Base-by-base conservation (phyloP, 768 basidiomycete species). In the Amanita fuliginea region DNA sequence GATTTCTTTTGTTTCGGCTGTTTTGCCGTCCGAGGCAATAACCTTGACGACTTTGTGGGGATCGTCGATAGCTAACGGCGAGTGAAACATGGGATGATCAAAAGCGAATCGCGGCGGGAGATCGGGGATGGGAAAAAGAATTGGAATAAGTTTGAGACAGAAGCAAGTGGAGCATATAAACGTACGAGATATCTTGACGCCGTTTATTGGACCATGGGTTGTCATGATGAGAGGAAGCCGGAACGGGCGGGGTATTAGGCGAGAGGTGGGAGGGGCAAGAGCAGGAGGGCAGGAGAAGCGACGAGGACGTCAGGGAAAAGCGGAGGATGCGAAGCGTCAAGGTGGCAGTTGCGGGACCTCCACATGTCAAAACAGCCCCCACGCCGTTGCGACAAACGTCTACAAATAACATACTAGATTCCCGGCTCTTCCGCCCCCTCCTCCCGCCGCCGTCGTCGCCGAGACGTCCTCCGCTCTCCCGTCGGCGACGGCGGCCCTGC, bases 11-110 rank as follows among this genome's bases (percentile, higher is more conserved):
- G 86, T 83, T 44, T 88, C 86, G 59, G 89, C 92, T 5, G 83
- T 72, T 79, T 94, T 97, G 69, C 96, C 96, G 60, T 94, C 87
- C 54, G 86, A 89, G 51, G 94, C 95, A 64, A 87, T 75, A 60
- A 99, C 96, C 66, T 89, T 92, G 73, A 95, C 85, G 61, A 96
- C 78, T 72, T 89, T 89, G 67, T 85, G 79, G n/a, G 95, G 92
- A 73, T 99, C 95, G 72, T 98, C 96, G 70, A 86, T 80, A 64
- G 81, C 83, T 54, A 47, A 47, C 58, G 53, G 41, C 47, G 56
- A 37, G 57, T 35, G 58, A 58, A 58, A 61, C 49, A 61, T 53
- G 62, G 46, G 59, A 62, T 59, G 70, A 67, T 67, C 56, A 61
- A 55, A 52, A 54, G 59, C 63, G 67, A 72, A 67, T 63, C 61